Percentiles rank a stretch among this genome's conserved stretches.
These are phyloP conservation scores for Delonix regia DNA, from an alignment of 306 rosid genomes.

Conservation along the genomic window DNA sequence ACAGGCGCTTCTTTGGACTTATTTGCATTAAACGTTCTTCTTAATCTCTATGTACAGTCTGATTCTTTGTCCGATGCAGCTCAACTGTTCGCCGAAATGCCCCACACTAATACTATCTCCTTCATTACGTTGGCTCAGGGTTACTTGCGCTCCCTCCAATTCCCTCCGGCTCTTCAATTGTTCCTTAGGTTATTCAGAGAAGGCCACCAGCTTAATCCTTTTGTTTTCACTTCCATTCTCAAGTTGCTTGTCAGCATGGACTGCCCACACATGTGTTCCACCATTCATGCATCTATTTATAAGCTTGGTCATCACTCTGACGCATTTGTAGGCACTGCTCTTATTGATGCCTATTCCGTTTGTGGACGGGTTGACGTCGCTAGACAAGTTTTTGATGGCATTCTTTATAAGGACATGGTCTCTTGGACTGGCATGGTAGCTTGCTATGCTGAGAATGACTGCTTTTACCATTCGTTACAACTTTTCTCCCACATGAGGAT, in stretches of 20 bases:
- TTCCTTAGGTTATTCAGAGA: slow-evolving; percentile 30
- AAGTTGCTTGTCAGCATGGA: slow-evolving; percentile 45
- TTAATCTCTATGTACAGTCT: slow-evolving; percentile 13
- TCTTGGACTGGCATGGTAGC: slow-evolving; percentile 49
- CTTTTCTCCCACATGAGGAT: slow-evolving; percentile 38
- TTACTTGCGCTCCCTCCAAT: slow-evolving; percentile 19
- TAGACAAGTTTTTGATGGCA: slow-evolving; percentile 26
- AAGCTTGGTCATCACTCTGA: slow-evolving; percentile 38
- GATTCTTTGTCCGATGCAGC: slow-evolving; percentile 25
- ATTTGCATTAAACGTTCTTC: slow-evolving; percentile 38
- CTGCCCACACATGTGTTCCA: slow-evolving; percentile 13
- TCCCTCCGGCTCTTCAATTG: slow-evolving; percentile 27
- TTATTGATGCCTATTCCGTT: slow-evolving; percentile 41
- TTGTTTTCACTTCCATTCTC: slow-evolving; percentile 43
- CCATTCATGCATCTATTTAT: slow-evolving; percentile 34
- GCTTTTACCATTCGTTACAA: slow-evolving; percentile 22
- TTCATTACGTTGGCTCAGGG: slow-evolving; percentile 41
- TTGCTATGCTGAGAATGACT: slow-evolving; percentile 42
- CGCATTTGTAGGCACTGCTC: slow-evolving; percentile 39
- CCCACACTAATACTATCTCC: slow-evolving; percentile 31
- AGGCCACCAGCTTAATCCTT: slow-evolving; percentile 36
- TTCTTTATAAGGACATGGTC: slow-evolving; percentile 40
- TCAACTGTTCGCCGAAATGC: slow-evolving; percentile 42
- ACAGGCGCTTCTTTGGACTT: slow-evolving; percentile 20
- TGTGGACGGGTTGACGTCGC: slow-evolving; percentile 30